Percentiles rank a stretch among this genome's conserved stretches.
Evolutionary conservation across 2,329 filamentous ascomycete species (phyloP).

Genomic region (Fusarium compactum): DNA sequence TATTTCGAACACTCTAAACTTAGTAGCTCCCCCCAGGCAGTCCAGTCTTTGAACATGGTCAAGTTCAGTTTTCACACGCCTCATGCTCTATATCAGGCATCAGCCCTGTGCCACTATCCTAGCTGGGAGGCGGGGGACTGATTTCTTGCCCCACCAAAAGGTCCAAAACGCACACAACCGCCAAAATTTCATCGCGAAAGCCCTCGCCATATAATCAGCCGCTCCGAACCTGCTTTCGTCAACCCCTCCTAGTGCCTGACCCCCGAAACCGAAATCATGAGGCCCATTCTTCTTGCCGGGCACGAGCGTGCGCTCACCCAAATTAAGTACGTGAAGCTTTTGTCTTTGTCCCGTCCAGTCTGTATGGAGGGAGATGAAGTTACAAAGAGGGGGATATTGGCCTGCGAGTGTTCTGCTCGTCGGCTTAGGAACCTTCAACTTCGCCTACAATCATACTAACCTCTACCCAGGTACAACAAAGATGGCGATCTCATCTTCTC

Average conservation of each 20-base stretch:
- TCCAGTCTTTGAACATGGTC: constrained; percentile 23
- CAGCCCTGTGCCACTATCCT: constrained; percentile 27
- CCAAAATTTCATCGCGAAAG: constrained; percentile 57
- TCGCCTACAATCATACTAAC: constrained; percentile 33
- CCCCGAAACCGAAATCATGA: constrained; percentile 73
- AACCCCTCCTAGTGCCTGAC: constrained; percentile 45
- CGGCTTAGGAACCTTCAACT: constrained; percentile 9
- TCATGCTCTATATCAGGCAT: constrained; percentile 20
- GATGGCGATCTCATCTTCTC: constrained; percentile 98
- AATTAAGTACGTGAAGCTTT: constrained; percentile 74
- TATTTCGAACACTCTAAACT: background rate
- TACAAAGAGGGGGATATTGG: constrained; percentile 11
- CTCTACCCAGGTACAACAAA: constrained; percentile 76
- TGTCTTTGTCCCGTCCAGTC: background rate
- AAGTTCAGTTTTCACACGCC: constrained; percentile 29
- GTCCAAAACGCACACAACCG: constrained; percentile 54
- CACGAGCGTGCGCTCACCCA: constrained; percentile 97
- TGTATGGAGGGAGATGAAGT: background rate
- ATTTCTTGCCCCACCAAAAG: constrained; percentile 57
- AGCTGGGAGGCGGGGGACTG: constrained; percentile 38
- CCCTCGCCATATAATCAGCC: constrained; percentile 51
- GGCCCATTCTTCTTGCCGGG: constrained; percentile 94
- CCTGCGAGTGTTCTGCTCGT: constrained; percentile 9
- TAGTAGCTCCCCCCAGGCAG: constrained; percentile 3
- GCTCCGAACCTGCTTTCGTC: constrained; percentile 48